Evolutionary conservation across 1,284 basidiomycete species (phyloP).

Genomic region (Cutaneotrichosporon arboriforme): DNA sequence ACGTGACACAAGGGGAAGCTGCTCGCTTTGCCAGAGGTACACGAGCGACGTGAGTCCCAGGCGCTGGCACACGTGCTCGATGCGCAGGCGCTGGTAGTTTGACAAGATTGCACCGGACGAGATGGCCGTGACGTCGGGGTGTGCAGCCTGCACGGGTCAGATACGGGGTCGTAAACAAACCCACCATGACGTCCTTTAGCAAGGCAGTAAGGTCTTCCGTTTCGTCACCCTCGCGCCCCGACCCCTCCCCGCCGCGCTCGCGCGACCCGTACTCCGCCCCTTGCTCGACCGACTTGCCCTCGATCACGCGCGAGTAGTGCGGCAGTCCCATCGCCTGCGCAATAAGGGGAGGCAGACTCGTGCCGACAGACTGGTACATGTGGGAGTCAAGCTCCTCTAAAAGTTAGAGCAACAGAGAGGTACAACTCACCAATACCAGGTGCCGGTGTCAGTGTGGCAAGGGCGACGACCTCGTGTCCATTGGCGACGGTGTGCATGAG

Average conservation of each 20-base stretch:
- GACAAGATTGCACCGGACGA: constrained; percentile 95
- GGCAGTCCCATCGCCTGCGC: constrained; percentile 81
- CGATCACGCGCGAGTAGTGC: constrained; percentile 73
- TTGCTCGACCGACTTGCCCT: constrained; percentile 73
- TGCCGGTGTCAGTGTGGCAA: constrained; percentile 80
- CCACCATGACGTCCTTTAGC: constrained; percentile 70
- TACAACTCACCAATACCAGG: constrained; percentile 67
- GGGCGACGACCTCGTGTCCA: constrained; percentile 80
- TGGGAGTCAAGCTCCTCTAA: constrained; percentile 97
- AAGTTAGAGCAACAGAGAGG: constrained; percentile 6
- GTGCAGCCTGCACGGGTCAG: constrained; percentile 53
- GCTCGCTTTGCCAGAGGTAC: constrained; percentile 92
- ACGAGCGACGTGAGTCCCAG: constrained; percentile 73
- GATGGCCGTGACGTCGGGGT: constrained; percentile 81
- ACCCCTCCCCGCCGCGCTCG: constrained; percentile 38
- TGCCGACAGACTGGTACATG: constrained; percentile 97
- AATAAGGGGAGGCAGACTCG: constrained; percentile 83
- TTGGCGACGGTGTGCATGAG: constrained; percentile 81
- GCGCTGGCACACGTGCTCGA: constrained; percentile 95
- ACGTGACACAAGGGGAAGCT: constrained; percentile 72
- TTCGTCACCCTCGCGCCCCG: constrained; percentile 73
- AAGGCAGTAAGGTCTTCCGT: constrained; percentile 90
- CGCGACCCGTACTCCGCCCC: constrained; percentile 74
- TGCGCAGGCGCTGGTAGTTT: constrained; percentile 92
- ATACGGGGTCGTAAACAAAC: constrained; percentile 14